Evolutionary conservation across 202 grass and related monocot species (phyloP), one percentile per base, ranked within the genome.

Genomic region (Digitaria exilis): DNA sequence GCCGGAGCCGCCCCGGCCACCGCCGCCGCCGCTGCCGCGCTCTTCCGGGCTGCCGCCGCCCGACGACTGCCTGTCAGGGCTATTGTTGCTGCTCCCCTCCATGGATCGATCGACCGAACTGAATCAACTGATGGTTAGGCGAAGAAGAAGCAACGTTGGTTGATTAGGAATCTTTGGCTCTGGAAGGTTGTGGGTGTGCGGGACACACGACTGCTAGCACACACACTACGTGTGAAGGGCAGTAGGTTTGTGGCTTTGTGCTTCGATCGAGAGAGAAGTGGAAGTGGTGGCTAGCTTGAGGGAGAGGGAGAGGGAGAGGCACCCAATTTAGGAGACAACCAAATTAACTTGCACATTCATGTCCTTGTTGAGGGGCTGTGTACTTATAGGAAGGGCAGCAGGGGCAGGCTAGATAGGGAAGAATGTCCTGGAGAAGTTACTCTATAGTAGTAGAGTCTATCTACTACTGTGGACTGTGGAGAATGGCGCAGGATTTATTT

Each of bases 21-120:
- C 77, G 48, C 76, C 22, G 17, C 66, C 52, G 16, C 73, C 44
- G 32, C 61, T 68, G 6, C 63, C 44, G n/a, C 51, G 71, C 35
- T 86, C 88, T 31, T 82, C 79, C 14, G 88, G 74, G 79, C 84
- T 86, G 73, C 88, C 88, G 73, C 88, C 88, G 41, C 73, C 83
- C 25, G 88, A 83, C 41, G 83, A 86, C 49, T 78, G 88, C 78
- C 50, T 12, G 34, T 93, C 81, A 45, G 88, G 88, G 62, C 88
- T 84, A 10, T 83, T 75, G 80, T 61, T 87, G 80, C 80, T 87
- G 80, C 80, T 63, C 29, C 88, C 85, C 21, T 93, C 91, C 91
- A 93, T 93, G 31, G 71, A 52, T 73, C n/a, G 22, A 30, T 63
- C 42, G 37, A 39, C 9, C 37, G 37, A 39, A 39, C n/a, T n/a